phyloP scores from a whole-genome alignment of 2,329 filamentous ascomycete genomes.

The Colletotrichum tabaci region DNA sequence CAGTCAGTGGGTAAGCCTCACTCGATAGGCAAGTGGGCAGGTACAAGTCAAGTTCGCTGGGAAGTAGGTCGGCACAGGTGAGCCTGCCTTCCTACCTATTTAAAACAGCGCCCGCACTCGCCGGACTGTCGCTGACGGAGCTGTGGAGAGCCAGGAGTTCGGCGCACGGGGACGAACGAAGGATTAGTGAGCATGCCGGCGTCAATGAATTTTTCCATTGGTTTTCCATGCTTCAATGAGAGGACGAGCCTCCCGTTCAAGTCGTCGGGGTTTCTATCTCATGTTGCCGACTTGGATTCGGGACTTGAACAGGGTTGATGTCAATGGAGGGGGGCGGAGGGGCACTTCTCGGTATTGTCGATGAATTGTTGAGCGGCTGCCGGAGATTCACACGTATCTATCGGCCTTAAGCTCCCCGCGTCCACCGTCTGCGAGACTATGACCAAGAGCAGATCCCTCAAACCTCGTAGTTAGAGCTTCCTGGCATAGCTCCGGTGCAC shows the following conservation, averaged over 20 bases:
- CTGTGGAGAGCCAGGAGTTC: slow-evolving; percentile 5
- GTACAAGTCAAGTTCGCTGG: slow-evolving; percentile 16
- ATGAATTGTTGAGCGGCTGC: slow-evolving; percentile 36
- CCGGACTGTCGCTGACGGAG: slow-evolving; percentile 6
- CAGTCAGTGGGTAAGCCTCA: slow-evolving; percentile 38
- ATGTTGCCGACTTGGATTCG: slow-evolving; percentile 1
- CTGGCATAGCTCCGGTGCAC: slow-evolving; percentile 37
- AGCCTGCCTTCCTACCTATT: background rate
- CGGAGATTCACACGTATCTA: slow-evolving; percentile 36
- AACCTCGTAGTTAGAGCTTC: slow-evolving; percentile 31
- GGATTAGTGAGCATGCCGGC: background rate
- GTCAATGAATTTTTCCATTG: slow-evolving; percentile 25
- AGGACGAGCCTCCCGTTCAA: slow-evolving; percentile 3
- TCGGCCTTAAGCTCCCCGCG: slow-evolving; percentile 38
- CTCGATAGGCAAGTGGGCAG: slow-evolving; percentile 37
- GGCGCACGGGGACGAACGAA: slow-evolving; percentile 12
- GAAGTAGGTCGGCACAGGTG: slow-evolving; percentile 16
- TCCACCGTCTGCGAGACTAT: slow-evolving; percentile 14
- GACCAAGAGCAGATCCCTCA: slow-evolving; percentile 7
- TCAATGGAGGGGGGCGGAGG: slow-evolving; percentile 40
- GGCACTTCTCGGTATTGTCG: slow-evolving; percentile 36
- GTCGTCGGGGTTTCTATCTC: slow-evolving; percentile 20
- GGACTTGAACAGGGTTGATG: slow-evolving; percentile 42
- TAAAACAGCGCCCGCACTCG: slow-evolving; percentile 3
- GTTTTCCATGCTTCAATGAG: slow-evolving; percentile 21